Conservation (phyloP, 371 early-diverging fungal genomes). For the Apophysomyces ossiformis region DNA sequence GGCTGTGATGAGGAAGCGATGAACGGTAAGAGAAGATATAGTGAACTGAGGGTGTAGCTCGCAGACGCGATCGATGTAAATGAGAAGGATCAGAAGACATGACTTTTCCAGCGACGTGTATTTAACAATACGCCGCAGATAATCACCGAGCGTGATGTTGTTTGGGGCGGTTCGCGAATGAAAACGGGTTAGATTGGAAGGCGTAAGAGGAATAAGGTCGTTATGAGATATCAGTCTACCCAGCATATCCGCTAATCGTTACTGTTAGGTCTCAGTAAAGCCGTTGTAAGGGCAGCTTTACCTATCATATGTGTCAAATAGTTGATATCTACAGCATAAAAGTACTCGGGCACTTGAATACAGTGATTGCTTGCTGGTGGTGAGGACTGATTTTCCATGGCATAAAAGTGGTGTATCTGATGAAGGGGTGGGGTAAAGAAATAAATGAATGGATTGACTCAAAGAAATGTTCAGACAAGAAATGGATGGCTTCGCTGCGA, state of each 20-base stretch:
- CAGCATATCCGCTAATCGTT: constrained; percentile 74
- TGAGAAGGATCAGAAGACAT: constrained; percentile 82
- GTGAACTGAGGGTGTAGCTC: constrained; percentile 81
- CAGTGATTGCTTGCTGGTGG: constrained; percentile 12
- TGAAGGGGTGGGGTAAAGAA: too few relatives aligned
- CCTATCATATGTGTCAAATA: constrained; percentile 80
- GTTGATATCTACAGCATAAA: constrained; percentile 71
- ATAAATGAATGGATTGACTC: too few relatives aligned
- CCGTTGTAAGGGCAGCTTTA: constrained; percentile 28
- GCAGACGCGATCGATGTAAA: constrained; percentile 93
- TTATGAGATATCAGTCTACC: constrained; percentile 79
- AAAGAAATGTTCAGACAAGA: too few relatives aligned
- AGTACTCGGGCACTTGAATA: constrained; percentile 67
- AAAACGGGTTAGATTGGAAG: constrained; percentile 89
- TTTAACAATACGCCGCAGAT: constrained; percentile 83
- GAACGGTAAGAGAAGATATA: constrained; percentile 91
- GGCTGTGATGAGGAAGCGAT: constrained; percentile 94
- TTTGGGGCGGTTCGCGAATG: constrained; percentile 93
- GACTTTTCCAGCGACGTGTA: constrained; percentile 92
- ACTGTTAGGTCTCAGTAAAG: background rate
- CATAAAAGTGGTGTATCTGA: background rate
- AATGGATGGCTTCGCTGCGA: too few relatives aligned
- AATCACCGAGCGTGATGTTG: constrained; percentile 80
- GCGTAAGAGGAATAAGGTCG: constrained; percentile 85
- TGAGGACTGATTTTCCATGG: constrained; percentile 12